A percentile compares a stretch with the other conserved stretches of the same genome.
Conservation (phyloP, 805 yeast species). For the Schwanniomyces yamadae region DNA sequence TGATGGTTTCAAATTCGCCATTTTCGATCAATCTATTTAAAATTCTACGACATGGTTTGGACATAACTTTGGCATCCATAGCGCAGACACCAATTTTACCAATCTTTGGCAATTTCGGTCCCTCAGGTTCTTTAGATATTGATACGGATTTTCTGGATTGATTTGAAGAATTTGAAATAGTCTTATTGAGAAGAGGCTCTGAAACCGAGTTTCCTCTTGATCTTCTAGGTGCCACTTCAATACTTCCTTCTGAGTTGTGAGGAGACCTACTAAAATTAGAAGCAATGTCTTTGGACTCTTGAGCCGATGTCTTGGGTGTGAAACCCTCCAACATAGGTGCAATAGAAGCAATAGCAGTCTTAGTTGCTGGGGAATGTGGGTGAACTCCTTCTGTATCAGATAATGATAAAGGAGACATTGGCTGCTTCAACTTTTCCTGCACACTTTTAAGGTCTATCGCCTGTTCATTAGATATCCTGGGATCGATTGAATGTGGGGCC, state of each 20-base stretch:
- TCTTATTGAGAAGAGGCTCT: constrained; percentile 27
- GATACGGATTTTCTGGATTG: constrained; percentile 30
- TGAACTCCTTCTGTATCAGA: constrained; percentile 15
- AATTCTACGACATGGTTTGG: constrained; percentile 93
- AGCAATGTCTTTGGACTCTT: constrained; percentile 25
- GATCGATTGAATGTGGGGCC: too few relatives aligned
- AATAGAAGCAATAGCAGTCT: constrained; percentile 70
- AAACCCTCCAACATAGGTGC: constrained; percentile 77
- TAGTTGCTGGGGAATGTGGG: constrained; percentile 32
- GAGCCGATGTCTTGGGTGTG: constrained; percentile 58
- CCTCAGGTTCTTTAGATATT: constrained; percentile 37
- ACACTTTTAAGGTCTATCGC: too few relatives aligned
- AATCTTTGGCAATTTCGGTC: constrained; percentile 61
- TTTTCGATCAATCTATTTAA: constrained; percentile 82
- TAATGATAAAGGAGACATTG: constrained; percentile 35
- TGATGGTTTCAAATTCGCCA: constrained; percentile 95
- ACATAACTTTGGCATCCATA: constrained; percentile 94
- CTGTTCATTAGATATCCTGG: too few relatives aligned
- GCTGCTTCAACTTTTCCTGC: constrained; percentile 21
- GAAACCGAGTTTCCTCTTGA: constrained; percentile 23
- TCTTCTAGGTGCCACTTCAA: constrained; percentile 12
- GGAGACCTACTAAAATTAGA: constrained; percentile 9
- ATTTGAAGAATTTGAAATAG: constrained; percentile 36
- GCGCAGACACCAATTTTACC: constrained; percentile 99
- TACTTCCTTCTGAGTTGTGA: constrained; percentile 14